phyloP scores from a whole-genome alignment of 1,139 yeast species.

The Blastobotrys persicus region DNA sequence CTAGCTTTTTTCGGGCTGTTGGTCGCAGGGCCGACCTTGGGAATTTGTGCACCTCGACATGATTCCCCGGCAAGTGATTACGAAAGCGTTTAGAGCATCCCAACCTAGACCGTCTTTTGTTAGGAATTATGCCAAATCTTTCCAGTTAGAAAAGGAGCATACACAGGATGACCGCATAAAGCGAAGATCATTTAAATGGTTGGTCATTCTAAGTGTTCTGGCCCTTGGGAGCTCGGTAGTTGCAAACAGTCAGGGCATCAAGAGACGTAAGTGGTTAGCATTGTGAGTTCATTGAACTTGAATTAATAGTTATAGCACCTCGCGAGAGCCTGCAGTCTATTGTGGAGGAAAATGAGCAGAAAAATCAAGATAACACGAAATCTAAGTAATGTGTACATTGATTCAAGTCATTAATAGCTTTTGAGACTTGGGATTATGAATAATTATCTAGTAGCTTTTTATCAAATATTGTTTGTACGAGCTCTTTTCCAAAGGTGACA shows the following conservation, averaged over 20 bases:
- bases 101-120: background rate
- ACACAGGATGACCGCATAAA: slow-evolving; percentile 9
- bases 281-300: too few species aligned
- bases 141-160: slow-evolving; percentile 12
- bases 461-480: too few species aligned
- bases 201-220: slow-evolving; percentile 16
- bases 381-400: too few species aligned
- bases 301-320: background rate
- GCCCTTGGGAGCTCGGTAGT: slow-evolving; percentile 18
- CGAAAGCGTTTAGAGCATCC: background rate
- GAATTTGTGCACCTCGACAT: background rate
- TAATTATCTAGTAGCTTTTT: too few species aligned
- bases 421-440: too few species aligned
- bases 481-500: too few species aligned
- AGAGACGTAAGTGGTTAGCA: slow-evolving; percentile 7
- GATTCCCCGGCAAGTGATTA: background rate
- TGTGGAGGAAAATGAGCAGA: slow-evolving; percentile 7
- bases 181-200: slow-evolving; percentile 16
- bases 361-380: background rate
- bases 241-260: slow-evolving; percentile 8
- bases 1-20: too few species aligned
- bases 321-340: slow-evolving; percentile 2
- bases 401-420: too few species aligned
- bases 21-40: too few species aligned
- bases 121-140: slow-evolving; percentile 4